Evolutionary conservation across 495 filamentous ascomycete genomes (phyloP).

Genomic region (Penicillium cataractarum): DNA sequence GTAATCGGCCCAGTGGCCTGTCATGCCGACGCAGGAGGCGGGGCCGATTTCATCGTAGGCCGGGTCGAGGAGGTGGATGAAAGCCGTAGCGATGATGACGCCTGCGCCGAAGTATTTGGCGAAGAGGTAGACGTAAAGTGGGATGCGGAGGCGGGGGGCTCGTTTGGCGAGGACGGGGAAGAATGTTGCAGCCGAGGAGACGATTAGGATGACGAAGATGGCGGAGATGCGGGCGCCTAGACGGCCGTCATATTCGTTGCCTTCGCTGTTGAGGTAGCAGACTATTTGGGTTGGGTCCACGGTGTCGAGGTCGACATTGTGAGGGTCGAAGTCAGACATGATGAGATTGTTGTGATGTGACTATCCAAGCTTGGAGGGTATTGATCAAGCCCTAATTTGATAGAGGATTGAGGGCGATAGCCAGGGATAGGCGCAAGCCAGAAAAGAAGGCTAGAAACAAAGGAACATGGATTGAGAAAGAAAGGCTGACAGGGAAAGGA

Average conservation of each 20-base stretch:
- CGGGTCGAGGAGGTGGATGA: constrained; percentile 58
- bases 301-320: constrained; percentile 43
- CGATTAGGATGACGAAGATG: constrained; percentile 49
- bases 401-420: neutral
- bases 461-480: too few species aligned
- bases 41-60: constrained; percentile 57
- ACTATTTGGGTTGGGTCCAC: constrained; percentile 37
- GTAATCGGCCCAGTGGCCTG: constrained; percentile 51
- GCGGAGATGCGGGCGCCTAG: constrained; percentile 48
- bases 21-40: constrained; percentile 57
- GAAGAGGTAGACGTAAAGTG: constrained; percentile 69
- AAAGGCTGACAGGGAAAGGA: constrained; percentile 11
- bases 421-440: neutral
- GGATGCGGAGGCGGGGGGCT: constrained; percentile 58
- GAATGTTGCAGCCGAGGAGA: constrained; percentile 52
- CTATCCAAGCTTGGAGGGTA: too few species aligned
- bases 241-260: constrained; percentile 49
- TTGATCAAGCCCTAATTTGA: constrained; percentile 4
- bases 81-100: constrained; percentile 75
- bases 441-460: neutral
- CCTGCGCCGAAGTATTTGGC: constrained; percentile 74
- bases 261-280: constrained; percentile 39
- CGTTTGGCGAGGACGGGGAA: constrained; percentile 68
- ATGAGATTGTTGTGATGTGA: neutral
- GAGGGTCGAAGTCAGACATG: constrained; percentile 40